A percentile compares a stretch with the other conserved stretches of the same genome.
Evolutionary conservation across 495 filamentous ascomycete genomes (phyloP).

Genomic region (Penicillium macrosclerotiorum): DNA sequence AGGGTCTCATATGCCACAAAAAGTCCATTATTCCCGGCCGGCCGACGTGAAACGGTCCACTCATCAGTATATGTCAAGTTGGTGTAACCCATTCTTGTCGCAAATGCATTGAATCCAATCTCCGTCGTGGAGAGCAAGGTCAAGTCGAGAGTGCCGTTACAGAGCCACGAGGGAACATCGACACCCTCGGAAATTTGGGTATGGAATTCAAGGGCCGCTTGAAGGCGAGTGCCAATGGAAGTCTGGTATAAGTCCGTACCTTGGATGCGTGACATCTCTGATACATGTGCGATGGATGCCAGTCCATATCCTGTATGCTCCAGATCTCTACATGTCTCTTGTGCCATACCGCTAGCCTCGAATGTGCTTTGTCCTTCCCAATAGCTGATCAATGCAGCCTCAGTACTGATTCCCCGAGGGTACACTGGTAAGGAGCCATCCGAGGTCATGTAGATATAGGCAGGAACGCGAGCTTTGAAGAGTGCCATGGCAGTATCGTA

Average conservation of each 20-base stretch:
- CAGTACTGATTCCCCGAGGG: background rate
- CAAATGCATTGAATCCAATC: conserved; percentile 25
- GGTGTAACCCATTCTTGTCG: conserved; percentile 10
- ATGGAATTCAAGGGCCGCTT: conserved; percentile 23
- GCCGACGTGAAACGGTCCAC: conserved; percentile 12
- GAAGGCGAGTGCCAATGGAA: conserved; percentile 18
- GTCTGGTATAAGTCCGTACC: conserved; percentile 21
- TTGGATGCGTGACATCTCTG: conserved; percentile 27
- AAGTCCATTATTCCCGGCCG: conserved; percentile 16
- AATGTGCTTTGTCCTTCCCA: conserved; percentile 3
- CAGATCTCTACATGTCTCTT: conserved; percentile 31
- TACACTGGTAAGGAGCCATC: conserved; percentile 7
- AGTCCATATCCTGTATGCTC: conserved; percentile 25
- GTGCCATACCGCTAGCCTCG: conserved; percentile 14
- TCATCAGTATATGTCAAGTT: conserved; percentile 21
- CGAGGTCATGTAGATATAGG: conserved; percentile 23
- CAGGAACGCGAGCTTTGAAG: conserved; percentile 24
- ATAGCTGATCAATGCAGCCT: background rate
- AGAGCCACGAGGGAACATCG: conserved; percentile 19
- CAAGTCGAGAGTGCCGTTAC: conserved; percentile 6
- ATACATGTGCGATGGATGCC: conserved; percentile 26
- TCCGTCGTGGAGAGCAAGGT: conserved; percentile 17
- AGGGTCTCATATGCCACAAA: conserved; percentile 29
- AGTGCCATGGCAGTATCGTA: conserved; percentile 23
- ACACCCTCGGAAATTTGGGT: conserved; percentile 11